Evolutionary conservation across 805 yeast genomes (phyloP), one percentile per base, ranked within the genome.

Genomic region (Saturnispora zaruensis): DNA sequence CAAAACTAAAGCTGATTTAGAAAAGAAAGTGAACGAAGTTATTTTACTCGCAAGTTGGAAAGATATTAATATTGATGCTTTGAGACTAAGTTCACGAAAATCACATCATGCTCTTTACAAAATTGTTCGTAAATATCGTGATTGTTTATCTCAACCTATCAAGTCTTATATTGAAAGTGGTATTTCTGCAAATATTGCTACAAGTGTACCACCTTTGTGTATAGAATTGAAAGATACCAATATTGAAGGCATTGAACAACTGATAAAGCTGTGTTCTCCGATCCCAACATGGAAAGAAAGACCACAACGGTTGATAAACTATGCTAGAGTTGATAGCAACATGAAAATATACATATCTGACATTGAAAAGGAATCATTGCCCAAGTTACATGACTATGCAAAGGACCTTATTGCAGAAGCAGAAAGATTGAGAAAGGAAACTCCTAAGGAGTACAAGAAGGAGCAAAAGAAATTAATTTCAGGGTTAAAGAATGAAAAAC

Each of bases 41-140:
- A 88, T 93, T 41, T 68, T 87, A 42, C 72, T 93, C 14, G 97
- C 99, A 1, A 87, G 96, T 59, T 95, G 98, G 98, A 89, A 90
- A 58, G 99, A 93, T 68, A 90, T 89, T 11, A 95, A 93, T 60
- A 79, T 89, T 41, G 95, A 86, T 61, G 96, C 99, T 0, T 73
- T 93, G 59, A 89, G 87, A 57, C 97, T 90, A 66, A 87, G 96
- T 66, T 93, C 99, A 5, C 81, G 88, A 55, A 78, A 84, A 44
- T 89, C 97, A 0, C 99, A 95, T 61, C 79, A 80, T 55, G 79
- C 75, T 57, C 78, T 93, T 48, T 91, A 83, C 77, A 93, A 89
- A 66, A 64, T 86, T 46, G 84, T 91, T 9, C 76, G 89, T 51
- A 88, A 88, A 64, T 93, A 87, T 63, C 78, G 98, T 48, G 74